Conservation (phyloP, 1,139 yeast species). For the Yarrowia galli region DNA sequence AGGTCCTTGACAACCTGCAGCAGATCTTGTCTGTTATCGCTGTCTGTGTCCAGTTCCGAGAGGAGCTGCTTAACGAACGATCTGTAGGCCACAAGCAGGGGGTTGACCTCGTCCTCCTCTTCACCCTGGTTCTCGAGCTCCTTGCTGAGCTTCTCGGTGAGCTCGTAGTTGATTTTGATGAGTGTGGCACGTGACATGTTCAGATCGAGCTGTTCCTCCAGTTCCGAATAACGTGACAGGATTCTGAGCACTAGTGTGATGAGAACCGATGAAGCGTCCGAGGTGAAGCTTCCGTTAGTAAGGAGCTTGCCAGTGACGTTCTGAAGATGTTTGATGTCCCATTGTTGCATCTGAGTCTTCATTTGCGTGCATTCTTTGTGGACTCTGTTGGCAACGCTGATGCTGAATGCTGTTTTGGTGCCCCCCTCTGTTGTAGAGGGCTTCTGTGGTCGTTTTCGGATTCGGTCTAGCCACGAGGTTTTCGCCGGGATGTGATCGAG, state of each 20-base stretch:
- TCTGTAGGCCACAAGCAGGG: slow-evolving; percentile 48
- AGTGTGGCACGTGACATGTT: slow-evolving; percentile 51
- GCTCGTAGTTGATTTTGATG: slow-evolving; percentile 50
- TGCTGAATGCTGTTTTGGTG: slow-evolving; percentile 44
- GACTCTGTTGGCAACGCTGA: slow-evolving; percentile 50
- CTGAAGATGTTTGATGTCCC: slow-evolving; percentile 50
- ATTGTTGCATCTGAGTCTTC: slow-evolving; percentile 47
- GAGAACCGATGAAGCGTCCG: slow-evolving; percentile 50
- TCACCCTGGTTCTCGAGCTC: slow-evolving; percentile 36
- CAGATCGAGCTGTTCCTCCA: slow-evolving; percentile 49
- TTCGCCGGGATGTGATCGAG: slow-evolving; percentile 24
- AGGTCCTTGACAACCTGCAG: slow-evolving; percentile 51
- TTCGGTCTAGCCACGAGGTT: slow-evolving; percentile 29
- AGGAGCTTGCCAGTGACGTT: slow-evolving; percentile 45
- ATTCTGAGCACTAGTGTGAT: slow-evolving; percentile 50
- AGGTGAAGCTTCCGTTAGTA: slow-evolving; percentile 42
- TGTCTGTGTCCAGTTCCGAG: slow-evolving; percentile 48
- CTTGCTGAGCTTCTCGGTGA: slow-evolving; percentile 46
- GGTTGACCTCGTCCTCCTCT: slow-evolving; percentile 37
- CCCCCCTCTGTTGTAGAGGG: slow-evolving; percentile 6
- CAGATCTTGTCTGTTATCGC: slow-evolving; percentile 45
- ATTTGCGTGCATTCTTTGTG: slow-evolving; percentile 47
- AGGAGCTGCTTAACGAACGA: slow-evolving; percentile 49
- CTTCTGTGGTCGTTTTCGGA: slow-evolving; percentile 19
- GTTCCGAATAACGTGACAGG: slow-evolving; percentile 45